These are phyloP conservation scores for Aspergillus sp. DNA, from an alignment of 2,329 filamentous ascomycete species.

Conservation along the genomic window DNA sequence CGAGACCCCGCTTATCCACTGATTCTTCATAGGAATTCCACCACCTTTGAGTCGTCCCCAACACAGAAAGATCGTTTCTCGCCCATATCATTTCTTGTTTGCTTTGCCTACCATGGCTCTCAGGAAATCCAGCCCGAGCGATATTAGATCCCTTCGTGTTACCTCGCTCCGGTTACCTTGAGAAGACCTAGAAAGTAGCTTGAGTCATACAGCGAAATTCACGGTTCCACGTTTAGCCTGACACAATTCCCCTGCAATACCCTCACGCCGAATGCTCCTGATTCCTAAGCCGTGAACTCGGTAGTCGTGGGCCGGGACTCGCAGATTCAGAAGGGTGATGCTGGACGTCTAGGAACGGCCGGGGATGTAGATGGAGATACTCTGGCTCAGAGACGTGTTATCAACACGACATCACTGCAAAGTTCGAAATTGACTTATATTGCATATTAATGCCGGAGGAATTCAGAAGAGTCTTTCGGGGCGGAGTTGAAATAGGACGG, in stretches of 20 bases:
- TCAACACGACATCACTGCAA: background rate
- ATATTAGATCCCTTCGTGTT: background rate
- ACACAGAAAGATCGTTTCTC: background rate
- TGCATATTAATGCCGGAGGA: background rate
- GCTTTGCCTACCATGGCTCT: background rate
- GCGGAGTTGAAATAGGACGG: background rate
- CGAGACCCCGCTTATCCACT: conserved; percentile 14
- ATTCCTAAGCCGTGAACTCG: background rate
- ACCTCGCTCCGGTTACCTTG: background rate
- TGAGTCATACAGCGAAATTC: background rate
- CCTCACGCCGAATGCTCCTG: background rate
- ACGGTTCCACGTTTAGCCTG: background rate
- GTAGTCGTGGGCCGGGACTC: background rate
- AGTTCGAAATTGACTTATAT: background rate
- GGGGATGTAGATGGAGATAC: background rate
- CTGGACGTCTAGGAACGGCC: background rate
- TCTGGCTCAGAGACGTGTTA: background rate
- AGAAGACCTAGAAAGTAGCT: background rate
- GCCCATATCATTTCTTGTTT: background rate
- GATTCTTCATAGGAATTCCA: background rate
- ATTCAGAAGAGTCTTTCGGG: background rate
- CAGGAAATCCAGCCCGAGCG: background rate
- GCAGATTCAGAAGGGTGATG: background rate
- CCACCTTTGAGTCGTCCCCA: background rate
- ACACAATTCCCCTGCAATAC: background rate